Evolutionary conservation across 495 filamentous ascomycete genomes (phyloP), one percentile per base, ranked within the genome.

Genomic region (Aspergillus avenaceus): DNA sequence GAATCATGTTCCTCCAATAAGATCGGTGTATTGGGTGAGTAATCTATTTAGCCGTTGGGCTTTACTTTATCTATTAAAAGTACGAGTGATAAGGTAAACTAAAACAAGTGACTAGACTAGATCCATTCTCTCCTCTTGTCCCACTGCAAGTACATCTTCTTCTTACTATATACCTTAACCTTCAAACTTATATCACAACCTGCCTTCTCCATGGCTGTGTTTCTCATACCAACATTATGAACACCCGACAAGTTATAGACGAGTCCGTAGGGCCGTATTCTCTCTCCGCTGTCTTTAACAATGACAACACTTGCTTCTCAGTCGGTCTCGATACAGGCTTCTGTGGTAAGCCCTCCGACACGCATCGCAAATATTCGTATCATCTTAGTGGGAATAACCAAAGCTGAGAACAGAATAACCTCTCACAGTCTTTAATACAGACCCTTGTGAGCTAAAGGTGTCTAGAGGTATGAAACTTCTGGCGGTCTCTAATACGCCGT

Each of bases 291-390:
- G 80, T 85, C 18, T 95, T 98, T 73, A 97, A 96, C 63, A 77
- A 85, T 60, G 88, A 96, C 61, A 83, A 79, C 61, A 90, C 81
- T 49, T 91, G 85, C 62, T 98, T 98, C 72, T 83, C 91, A 34
- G 88, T 96, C 5, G 93, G 90, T 3, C 71, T 96, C 28, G 87
- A 96, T 53, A 83, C 81, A 13, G 93, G 93, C 2, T 93, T 95
- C 62, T 86, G 86, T 65, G 86, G 90, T 95, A 79, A 58, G 84
- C 22, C 48, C 63, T 41, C 42, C 45, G 48, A 27, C 47, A 53
- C 18, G 52, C 16, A 9, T 26, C 26, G 27, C 8, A 11, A 11
- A 13, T 21, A 18, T 38, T n/a, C 9, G 22, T 4, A 29, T 25
- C 6, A 21, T 14, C 18, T 27, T n/a, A 14, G n/a, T 45, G n/a